These are phyloP conservation scores for Dacryopinax primogenitus DNA, from an alignment of 768 basidiomycete genomes.

Conservation along the genomic window DNA sequence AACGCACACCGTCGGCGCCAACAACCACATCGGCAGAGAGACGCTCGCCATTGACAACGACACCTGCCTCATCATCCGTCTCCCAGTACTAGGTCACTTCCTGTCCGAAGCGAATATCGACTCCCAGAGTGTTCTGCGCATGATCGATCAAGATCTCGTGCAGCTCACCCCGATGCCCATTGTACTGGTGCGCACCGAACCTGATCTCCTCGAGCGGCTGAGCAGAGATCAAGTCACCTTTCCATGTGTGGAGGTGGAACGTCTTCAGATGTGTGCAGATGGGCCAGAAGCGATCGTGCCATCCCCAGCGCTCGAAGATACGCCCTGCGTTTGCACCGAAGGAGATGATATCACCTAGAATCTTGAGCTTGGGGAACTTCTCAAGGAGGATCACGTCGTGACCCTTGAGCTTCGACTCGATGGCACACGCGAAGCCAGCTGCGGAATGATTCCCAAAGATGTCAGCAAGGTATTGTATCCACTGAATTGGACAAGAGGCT, in stretches of 20 bases:
- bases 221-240: constrained; percentile 19
- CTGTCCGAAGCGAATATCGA: constrained; percentile 19
- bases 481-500: background rate
- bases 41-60: constrained; percentile 17
- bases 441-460: background rate
- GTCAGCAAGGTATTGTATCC: background rate
- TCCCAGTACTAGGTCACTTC: constrained; percentile 20
- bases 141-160: constrained; percentile 18
- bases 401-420: constrained; percentile 22
- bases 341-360: constrained; percentile 18
- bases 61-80: constrained; percentile 14
- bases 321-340: constrained; percentile 21
- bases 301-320: constrained; percentile 20
- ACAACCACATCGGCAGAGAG: constrained; percentile 21
- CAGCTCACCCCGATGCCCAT: constrained; percentile 25
- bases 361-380: constrained; percentile 17
- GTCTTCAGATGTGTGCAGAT: constrained; percentile 17
- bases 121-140: constrained; percentile 18
- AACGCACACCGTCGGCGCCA: constrained; percentile 23
- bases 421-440: constrained; percentile 24
- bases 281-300: constrained; percentile 19
- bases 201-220: constrained; percentile 17
- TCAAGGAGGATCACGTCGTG: constrained; percentile 22
- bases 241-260: constrained; percentile 19
- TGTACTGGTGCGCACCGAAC: constrained; percentile 20